A percentile compares a stretch with the other conserved stretches of the same genome.
phyloP scores from a whole-genome alignment of 163 green algal genomes.

The Chlorella variabilis region DNA sequence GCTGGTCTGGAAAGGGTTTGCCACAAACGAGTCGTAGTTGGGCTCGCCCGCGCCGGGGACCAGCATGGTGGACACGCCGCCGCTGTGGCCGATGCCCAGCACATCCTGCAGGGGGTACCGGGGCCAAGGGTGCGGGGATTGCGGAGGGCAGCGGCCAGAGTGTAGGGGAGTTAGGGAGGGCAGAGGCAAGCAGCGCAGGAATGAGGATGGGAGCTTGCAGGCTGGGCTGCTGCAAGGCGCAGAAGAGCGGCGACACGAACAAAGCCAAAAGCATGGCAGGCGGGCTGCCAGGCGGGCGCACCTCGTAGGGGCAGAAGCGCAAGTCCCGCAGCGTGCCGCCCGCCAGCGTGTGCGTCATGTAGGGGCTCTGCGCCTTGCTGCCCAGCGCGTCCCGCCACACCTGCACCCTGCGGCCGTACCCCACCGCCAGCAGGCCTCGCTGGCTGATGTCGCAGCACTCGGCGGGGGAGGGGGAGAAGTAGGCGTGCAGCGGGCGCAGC shows the following conservation, averaged over 20 bases:
- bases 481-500: conserved; percentile 87
- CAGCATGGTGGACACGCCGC: conserved; percentile 84
- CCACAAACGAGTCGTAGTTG: conserved; percentile 98
- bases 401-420: conserved; percentile 81
- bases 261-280: too few species aligned
- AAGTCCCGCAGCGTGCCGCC: conserved; percentile 61
- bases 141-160: too few species aligned
- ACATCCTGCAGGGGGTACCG: conserved; percentile 87
- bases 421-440: conserved; percentile 89
- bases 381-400: conserved; percentile 91
- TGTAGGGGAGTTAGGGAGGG: not conserved
- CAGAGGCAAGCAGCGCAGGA: not conserved
- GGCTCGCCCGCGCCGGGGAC: conserved; percentile 92
- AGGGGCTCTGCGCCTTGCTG: conserved; percentile 83
- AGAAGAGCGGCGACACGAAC: too few species aligned
- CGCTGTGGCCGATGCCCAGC: conserved; percentile 81
- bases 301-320: conserved; percentile 95
- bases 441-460: conserved; percentile 90
- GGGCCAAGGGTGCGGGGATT: too few species aligned
- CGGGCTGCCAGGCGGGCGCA: not conserved
- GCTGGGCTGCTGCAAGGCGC: not conserved
- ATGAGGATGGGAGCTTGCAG: not conserved
- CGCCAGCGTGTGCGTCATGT: conserved; percentile 85
- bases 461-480: conserved; percentile 82
- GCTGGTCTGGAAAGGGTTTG: conserved; percentile 89